These are phyloP conservation scores for Quercus lobata DNA, from an alignment of 331 rosid species.

Conservation along the genomic window DNA sequence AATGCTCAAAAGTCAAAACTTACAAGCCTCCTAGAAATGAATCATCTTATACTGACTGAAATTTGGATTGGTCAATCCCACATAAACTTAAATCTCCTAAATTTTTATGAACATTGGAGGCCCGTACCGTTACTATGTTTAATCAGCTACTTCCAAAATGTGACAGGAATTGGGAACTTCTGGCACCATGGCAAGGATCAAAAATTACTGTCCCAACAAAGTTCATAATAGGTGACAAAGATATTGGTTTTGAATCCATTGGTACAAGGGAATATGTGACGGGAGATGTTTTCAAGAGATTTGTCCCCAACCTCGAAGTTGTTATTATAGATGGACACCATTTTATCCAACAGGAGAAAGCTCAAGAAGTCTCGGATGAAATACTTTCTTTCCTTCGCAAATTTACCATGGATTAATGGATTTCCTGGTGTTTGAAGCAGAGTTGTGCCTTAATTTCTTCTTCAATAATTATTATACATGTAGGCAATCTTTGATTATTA, in stretches of 20 bases:
- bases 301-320: conserved; percentile 37
- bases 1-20: not conserved
- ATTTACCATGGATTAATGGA: not conserved
- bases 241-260: conserved; percentile 6
- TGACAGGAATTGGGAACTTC: conserved; percentile 33
- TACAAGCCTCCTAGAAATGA: not conserved
- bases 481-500: not conserved
- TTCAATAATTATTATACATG: not conserved
- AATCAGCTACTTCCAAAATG: not conserved
- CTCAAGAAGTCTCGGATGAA: conserved; percentile 25
- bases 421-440: not conserved
- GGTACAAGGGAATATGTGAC: conserved; percentile 31
- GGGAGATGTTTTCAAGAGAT: conserved; percentile 24
- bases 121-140: not conserved
- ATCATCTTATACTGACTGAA: not conserved
- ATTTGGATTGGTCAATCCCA: not conserved
- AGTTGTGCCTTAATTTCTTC: not conserved
- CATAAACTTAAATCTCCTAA: not conserved
- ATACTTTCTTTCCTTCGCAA: conserved; percentile 23
- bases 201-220: conserved; percentile 22
- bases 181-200: conserved; percentile 26
- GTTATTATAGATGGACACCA: conserved; percentile 32
- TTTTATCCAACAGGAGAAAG: conserved; percentile 28
- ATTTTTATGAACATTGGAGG: not conserved
- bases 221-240: conserved; percentile 22